Evolutionary conservation across 2,329 filamentous ascomycete species (phyloP).

Genomic region (Juglanconis sp.): DNA sequence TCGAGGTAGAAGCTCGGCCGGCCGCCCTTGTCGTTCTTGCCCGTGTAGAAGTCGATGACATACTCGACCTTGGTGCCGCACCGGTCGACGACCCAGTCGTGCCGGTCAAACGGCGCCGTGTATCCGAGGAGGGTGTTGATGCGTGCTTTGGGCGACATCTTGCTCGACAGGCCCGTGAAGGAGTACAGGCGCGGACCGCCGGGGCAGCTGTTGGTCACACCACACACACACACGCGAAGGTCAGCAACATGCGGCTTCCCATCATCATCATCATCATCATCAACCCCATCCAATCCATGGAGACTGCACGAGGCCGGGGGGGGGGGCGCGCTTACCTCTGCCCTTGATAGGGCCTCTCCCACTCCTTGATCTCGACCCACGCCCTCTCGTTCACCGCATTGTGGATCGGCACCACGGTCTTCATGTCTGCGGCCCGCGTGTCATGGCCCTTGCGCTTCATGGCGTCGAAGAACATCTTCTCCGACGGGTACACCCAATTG

Average conservation of each 20-base stretch:
- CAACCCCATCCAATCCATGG: too few species aligned
- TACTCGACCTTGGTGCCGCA: constrained; percentile 87
- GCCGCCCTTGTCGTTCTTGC: constrained; percentile 43
- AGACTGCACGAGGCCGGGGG: background rate
- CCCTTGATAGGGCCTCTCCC: constrained; percentile 69
- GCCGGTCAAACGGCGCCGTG: constrained; percentile 85
- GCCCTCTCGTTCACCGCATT: constrained; percentile 98
- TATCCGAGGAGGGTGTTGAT: constrained; percentile 86
- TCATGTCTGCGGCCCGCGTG: constrained; percentile 72
- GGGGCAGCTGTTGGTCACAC: constrained; percentile 44
- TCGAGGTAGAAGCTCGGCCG: constrained; percentile 63
- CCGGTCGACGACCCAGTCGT: constrained; percentile 95
- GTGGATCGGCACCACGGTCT: constrained; percentile 90
- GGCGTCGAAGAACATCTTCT: constrained; percentile 97
- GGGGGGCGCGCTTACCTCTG: constrained; percentile 39
- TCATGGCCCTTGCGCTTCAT: constrained; percentile 88
- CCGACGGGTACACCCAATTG: constrained; percentile 96
- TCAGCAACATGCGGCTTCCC: too few species aligned
- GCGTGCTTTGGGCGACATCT: constrained; percentile 77
- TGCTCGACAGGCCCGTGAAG: constrained; percentile 70
- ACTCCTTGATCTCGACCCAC: constrained; percentile 86
- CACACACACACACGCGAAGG: too few species aligned
- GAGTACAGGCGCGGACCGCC: constrained; percentile 78
- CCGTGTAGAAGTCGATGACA: constrained; percentile 96
- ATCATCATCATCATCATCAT: too few species aligned